Conservation (phyloP, 202 grass and related monocot species). For the Schoenoplectus triqueter region DNA sequence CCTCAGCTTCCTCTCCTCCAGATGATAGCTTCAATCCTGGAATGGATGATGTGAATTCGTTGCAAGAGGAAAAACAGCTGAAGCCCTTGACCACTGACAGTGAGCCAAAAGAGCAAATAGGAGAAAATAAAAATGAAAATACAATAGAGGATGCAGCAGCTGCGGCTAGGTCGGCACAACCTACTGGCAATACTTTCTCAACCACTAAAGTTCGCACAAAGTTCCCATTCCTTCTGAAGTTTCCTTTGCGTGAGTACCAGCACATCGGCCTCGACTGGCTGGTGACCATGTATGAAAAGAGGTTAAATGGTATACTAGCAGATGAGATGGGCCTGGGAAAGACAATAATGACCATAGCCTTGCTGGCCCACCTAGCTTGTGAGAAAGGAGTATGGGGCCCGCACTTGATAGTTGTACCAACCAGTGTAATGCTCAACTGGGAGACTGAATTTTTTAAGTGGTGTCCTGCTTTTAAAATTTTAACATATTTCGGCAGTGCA, state of each 20-base stretch:
- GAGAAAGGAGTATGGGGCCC: slow-evolving; percentile 99
- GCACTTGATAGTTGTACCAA: slow-evolving; percentile 97
- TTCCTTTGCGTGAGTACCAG: slow-evolving; percentile 97
- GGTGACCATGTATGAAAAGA: slow-evolving; percentile 97
- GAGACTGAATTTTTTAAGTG: slow-evolving; percentile 99
- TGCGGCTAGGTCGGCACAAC: slow-evolving; percentile 96
- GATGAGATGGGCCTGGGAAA: slow-evolving; percentile 99
- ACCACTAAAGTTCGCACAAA: slow-evolving; percentile 93
- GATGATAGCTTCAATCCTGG: slow-evolving; percentile 15
- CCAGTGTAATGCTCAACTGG: slow-evolving; percentile 99
- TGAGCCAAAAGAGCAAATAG: slow-evolving; percentile 45
- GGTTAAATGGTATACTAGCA: slow-evolving; percentile 98
- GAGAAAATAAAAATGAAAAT: slow-evolving; percentile 60
- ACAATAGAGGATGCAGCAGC: slow-evolving; percentile 94
- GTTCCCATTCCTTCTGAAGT: slow-evolving; percentile 97
- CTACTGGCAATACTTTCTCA: slow-evolving; percentile 95
- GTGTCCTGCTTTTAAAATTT: slow-evolving; percentile 98
- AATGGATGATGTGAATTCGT: slow-evolving; percentile 27
- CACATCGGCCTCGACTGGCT: slow-evolving; percentile 99
- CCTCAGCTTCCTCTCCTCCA: slow-evolving; percentile 34
- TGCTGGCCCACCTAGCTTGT: slow-evolving; percentile 93
- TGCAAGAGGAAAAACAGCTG: slow-evolving; percentile 18
- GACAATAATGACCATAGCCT: slow-evolving; percentile 99
- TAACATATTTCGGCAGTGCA: slow-evolving; percentile 98
- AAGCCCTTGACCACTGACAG: slow-evolving; percentile 38